A percentile compares a stretch with the other conserved stretches of the same genome.
These are phyloP conservation scores for Elaeis guineensis DNA, from an alignment of 176 grass and related monocot genomes.

Conservation along the genomic window DNA sequence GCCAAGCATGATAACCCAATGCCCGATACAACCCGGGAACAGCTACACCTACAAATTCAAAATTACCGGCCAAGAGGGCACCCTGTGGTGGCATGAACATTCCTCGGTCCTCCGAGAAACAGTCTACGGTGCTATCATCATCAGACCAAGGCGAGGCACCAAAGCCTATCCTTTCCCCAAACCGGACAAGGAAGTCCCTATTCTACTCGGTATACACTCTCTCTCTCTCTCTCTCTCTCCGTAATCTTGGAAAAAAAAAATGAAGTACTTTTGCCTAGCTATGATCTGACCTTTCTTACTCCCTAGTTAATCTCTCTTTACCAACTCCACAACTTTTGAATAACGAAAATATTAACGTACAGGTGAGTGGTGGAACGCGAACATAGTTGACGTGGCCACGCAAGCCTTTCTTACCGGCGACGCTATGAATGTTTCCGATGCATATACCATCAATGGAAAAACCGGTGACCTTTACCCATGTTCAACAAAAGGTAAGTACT, in stretches of 20 bases:
- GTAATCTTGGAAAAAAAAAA: too few relatives aligned
- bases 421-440: constrained; percentile 19
- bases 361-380: constrained; percentile 75
- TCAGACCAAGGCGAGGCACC: constrained; percentile 25
- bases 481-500: constrained; percentile 25
- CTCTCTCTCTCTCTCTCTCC: too few relatives aligned
- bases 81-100: constrained; percentile 89
- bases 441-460: constrained; percentile 54
- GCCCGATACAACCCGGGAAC: constrained; percentile 44
- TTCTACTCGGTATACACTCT: constrained; percentile 29
- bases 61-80: constrained; percentile 61
- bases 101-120: constrained; percentile 39
- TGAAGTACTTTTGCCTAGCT: too few relatives aligned
- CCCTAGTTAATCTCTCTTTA: too few relatives aligned
- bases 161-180: constrained; percentile 38
- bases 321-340: too few relatives aligned
- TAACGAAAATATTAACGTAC: background rate
- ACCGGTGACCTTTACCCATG: constrained; percentile 44
- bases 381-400: constrained; percentile 21
- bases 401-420: background rate
- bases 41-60: constrained; percentile 50
- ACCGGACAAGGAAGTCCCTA: constrained; percentile 35
- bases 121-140: constrained; percentile 47
- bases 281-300: too few relatives aligned
- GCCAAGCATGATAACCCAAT: constrained; percentile 64